phyloP scores from a whole-genome alignment of 2,329 filamentous ascomycete genomes.

The Torrubiella hemipterigena region DNA sequence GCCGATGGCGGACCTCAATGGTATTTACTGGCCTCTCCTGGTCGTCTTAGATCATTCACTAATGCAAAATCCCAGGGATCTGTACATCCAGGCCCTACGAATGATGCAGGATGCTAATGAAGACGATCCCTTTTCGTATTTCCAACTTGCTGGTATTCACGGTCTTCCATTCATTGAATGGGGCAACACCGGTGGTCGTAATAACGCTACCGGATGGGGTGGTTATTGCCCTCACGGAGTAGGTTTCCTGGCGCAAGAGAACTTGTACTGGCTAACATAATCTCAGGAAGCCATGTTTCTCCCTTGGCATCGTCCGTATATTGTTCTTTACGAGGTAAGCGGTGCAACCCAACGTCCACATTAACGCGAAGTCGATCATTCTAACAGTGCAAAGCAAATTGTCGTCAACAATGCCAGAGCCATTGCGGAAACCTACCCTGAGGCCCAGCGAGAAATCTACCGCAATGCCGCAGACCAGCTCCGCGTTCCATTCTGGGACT shows the following conservation, averaged over 20 bases:
- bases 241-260: slow-evolving; percentile 9
- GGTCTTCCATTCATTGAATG: slow-evolving; percentile 29
- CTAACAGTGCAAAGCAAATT: slow-evolving; percentile 30
- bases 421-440: slow-evolving; percentile 32
- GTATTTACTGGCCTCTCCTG: too few species aligned
- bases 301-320: slow-evolving; percentile 44
- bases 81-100: slow-evolving; percentile 34
- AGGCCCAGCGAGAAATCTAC: slow-evolving; percentile 22
- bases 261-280: slow-evolving; percentile 4
- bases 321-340: slow-evolving; percentile 40
- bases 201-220: slow-evolving; percentile 17
- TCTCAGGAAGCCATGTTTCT: slow-evolving; percentile 40
- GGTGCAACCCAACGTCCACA: too few species aligned
- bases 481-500: slow-evolving; percentile 43
- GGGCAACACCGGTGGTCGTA: slow-evolving; percentile 23
- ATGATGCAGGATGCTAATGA: slow-evolving; percentile 28
- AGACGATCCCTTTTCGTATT: slow-evolving; percentile 34
- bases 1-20: slow-evolving; percentile 28
- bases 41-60: too few species aligned
- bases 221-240: slow-evolving; percentile 38
- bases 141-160: slow-evolving; percentile 36
- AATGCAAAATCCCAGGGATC: slow-evolving; percentile 27
- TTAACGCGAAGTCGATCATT: background rate
- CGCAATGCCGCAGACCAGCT: slow-evolving; percentile 30
- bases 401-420: slow-evolving; percentile 32